Evolutionary conservation across 1,139 yeast species (phyloP).

Genomic region (Suhomyces yuchorum): DNA sequence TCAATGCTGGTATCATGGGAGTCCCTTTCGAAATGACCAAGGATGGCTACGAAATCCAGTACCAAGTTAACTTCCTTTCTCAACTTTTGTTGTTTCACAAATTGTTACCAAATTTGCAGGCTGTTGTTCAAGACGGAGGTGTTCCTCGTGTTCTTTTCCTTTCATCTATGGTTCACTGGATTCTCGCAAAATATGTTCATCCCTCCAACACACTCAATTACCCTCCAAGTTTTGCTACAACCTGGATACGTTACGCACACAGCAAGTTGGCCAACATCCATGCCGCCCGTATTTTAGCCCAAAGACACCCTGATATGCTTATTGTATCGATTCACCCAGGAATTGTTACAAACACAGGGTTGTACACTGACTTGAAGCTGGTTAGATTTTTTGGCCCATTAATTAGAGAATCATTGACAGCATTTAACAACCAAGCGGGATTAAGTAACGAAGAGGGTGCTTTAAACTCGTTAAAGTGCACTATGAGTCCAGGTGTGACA

Average conservation of each 20-base stretch:
- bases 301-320: conserved; percentile 34
- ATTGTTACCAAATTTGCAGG: conserved; percentile 32
- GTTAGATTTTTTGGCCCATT: conserved; percentile 29
- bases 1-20: conserved; percentile 49
- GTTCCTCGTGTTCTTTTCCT: conserved; percentile 39
- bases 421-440: conserved; percentile 24
- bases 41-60: conserved; percentile 45
- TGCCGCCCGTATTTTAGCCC: conserved; percentile 29
- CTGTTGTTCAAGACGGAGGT: conserved; percentile 21
- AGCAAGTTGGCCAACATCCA: conserved; percentile 41
- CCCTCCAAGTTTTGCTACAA: conserved; percentile 28
- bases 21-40: conserved; percentile 37
- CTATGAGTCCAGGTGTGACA: conserved; percentile 32
- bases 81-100: conserved; percentile 38
- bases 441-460: conserved; percentile 40
- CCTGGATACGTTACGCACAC: conserved; percentile 40
- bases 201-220: conserved; percentile 29
- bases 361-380: conserved; percentile 36
- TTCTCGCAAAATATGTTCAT: conserved; percentile 26
- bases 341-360: conserved; percentile 36
- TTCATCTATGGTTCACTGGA: conserved; percentile 38
- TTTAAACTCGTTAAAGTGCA: conserved; percentile 36
- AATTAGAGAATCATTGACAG: conserved; percentile 20
- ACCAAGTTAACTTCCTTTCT: conserved; percentile 42
- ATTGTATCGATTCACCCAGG: conserved; percentile 46